A percentile compares a stretch with the other conserved stretches of the same genome.
Conservation (phyloP, 352 stramenopile genomes). For the Phytopythium mirpurense region DNA sequence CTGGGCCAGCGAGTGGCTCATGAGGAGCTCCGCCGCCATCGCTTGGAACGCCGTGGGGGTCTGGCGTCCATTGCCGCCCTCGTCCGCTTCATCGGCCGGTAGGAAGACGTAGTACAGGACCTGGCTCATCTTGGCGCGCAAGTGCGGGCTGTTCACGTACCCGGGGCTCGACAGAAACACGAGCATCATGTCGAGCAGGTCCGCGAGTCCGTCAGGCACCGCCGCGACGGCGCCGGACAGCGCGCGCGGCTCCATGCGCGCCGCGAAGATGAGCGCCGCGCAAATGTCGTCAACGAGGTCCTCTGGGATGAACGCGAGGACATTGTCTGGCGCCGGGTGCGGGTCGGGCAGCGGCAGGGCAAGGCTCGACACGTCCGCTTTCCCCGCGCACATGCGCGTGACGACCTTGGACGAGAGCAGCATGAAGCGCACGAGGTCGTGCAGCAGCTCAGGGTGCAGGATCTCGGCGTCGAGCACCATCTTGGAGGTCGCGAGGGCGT, state of each 20-base stretch:
- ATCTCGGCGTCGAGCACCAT: constrained; percentile 80
- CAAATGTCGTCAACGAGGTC: constrained; percentile 95
- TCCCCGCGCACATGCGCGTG: constrained; percentile 43
- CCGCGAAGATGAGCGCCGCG: constrained; percentile 89
- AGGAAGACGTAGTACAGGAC: constrained; percentile 96
- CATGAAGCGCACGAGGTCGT: constrained; percentile 72
- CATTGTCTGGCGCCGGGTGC: constrained; percentile 16
- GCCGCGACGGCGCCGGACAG: constrained; percentile 27
- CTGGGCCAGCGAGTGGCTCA: constrained; percentile 62
- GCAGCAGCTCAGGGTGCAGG: constrained; percentile 68
- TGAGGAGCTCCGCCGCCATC: constrained; percentile 55
- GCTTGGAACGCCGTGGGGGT: constrained; percentile 16
- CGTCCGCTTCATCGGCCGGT: constrained; percentile 77
- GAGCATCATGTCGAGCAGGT: constrained; percentile 89
- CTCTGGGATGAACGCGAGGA: constrained; percentile 89
- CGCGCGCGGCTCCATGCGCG: constrained; percentile 78
- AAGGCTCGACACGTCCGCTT: constrained; percentile 6
- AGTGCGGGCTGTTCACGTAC: constrained; percentile 87
- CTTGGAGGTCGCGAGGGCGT: constrained; percentile 60
- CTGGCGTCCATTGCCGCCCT: constrained; percentile 20
- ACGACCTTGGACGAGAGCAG: constrained; percentile 61
- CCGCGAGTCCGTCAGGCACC: constrained; percentile 48
- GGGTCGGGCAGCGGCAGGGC: constrained; percentile 35
- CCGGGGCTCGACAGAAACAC: constrained; percentile 87
- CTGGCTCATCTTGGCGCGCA: constrained; percentile 95